Base-by-base conservation (phyloP, 805 yeast species). In the Ogataea polymorpha region DNA sequence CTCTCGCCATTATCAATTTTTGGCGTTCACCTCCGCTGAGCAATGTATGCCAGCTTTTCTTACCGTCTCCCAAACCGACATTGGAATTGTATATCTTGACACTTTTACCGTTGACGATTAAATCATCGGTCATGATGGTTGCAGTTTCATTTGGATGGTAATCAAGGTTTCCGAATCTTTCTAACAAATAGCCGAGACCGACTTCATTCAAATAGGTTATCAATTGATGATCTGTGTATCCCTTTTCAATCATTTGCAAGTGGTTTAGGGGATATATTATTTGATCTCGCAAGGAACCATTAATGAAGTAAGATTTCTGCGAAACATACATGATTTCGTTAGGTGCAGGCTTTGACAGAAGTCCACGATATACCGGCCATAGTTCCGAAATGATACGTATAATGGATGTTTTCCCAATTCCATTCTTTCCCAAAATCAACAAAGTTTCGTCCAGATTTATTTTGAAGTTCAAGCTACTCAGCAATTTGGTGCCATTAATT, bases 11-110 rank as follows among this genome's bases (percentile, higher is more conserved):
- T 61, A 87, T 79, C 61, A 89, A 75, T 58, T 96, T 78, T 68
- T 89, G 97, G 64, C 87, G 82, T 61, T 89, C 97, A 42, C 97
- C 97, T n/a, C 97, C 97, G 63, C 93, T 83, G 49, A 89, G 73
- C n/a, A 89, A 83, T 58, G 85, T 95, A 55, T 82, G 82, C 96
- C 96, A 89, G 16, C 42, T 54, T 31, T 55, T 54, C 28, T 55
- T 56, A 24, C 62, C 65, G 25, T 60, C 62, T 18, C 40, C 58
- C 48, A 18, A n/a, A 9, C 56, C 53, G 21, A 44, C 43, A 42
- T 51, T 54, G 5, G 59, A 50, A 44, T 58, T 59, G 32, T 53
- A 59, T 15, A 60, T 49, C 23, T 51, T 39, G 25, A 56, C 45
- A n/a, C 15, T 20, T 29, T 47, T 46, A 12, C 62, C 67, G 37